phyloP scores from a whole-genome alignment of 2,329 filamentous ascomycete genomes.

The Celoporthe dispersa region DNA sequence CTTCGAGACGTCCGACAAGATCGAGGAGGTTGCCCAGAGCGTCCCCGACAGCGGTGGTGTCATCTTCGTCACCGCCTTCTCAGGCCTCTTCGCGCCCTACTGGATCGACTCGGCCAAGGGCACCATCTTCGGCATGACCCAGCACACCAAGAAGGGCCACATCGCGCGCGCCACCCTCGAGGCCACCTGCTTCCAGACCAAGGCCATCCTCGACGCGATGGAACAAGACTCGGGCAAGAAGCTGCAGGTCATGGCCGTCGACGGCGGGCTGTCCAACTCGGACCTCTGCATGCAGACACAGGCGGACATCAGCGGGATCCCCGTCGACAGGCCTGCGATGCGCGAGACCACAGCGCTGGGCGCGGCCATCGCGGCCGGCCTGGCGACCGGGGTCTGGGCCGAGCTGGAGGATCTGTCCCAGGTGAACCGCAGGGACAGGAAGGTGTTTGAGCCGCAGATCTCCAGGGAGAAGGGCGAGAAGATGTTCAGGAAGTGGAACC shows the following conservation, averaged over 20 bases:
- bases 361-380: slow-evolving; percentile 86
- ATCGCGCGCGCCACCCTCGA: slow-evolving; percentile 89
- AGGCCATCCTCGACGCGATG: slow-evolving; percentile 91
- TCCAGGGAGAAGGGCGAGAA: slow-evolving; percentile 45
- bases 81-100: slow-evolving; percentile 88
- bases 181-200: slow-evolving; percentile 90
- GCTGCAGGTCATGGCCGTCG: slow-evolving; percentile 77
- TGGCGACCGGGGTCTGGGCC: slow-evolving; percentile 80
- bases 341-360: slow-evolving; percentile 88
- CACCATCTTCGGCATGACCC: slow-evolving; percentile 84
- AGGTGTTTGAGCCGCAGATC: slow-evolving; percentile 71
- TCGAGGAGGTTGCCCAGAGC: slow-evolving; percentile 55
- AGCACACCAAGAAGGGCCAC: slow-evolving; percentile 83
- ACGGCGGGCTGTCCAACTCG: slow-evolving; percentile 88
- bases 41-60: slow-evolving; percentile 79
- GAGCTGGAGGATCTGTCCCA: slow-evolving; percentile 73
- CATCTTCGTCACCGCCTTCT: slow-evolving; percentile 88
- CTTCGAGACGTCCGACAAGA: slow-evolving; percentile 54
- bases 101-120: slow-evolving; percentile 94
- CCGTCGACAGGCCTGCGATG: slow-evolving; percentile 84
- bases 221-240: slow-evolving; percentile 80
- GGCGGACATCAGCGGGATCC: slow-evolving; percentile 81
- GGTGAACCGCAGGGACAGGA: slow-evolving; percentile 72
- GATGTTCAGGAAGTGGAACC: slow-evolving; percentile 58
- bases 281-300: slow-evolving; percentile 92